Percentiles rank a stretch among this genome's conserved stretches.
Evolutionary conservation across 2,329 filamentous ascomycete species (phyloP).

Genomic region (Orbilia brochopaga): DNA sequence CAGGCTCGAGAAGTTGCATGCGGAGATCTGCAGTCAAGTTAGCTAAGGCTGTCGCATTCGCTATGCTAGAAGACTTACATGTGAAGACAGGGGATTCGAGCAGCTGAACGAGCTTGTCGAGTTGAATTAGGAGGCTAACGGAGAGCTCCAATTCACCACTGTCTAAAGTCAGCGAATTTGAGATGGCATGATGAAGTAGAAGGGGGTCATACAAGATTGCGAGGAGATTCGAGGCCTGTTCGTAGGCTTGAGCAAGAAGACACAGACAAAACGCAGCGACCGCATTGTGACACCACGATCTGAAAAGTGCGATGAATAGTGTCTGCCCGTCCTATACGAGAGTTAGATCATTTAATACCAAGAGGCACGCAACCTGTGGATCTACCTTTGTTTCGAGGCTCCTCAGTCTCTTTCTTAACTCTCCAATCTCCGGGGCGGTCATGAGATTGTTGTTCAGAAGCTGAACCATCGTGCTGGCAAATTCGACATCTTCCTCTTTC

Average conservation of each 20-base stretch:
- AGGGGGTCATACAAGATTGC: conserved; percentile 80
- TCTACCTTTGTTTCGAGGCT: conserved; percentile 87
- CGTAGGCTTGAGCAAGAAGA: conserved; percentile 92
- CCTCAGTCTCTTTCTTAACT: conserved; percentile 84
- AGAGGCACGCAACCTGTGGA: conserved; percentile 19
- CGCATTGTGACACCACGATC: conserved; percentile 97
- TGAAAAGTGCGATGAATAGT: conserved; percentile 91
- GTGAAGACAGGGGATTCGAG: conserved; percentile 98
- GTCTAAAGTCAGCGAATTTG: conserved; percentile 27
- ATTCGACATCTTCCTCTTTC: conserved; percentile 97
- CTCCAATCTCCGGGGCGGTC: conserved; percentile 89
- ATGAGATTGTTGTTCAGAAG: conserved; percentile 99
- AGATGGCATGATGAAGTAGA: conserved; percentile 40
- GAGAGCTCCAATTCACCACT: conserved; percentile 98
- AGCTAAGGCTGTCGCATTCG: not conserved
- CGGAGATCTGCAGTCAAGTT: conserved; percentile 73
- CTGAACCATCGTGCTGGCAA: conserved; percentile 99
- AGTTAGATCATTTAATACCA: conserved; percentile 51
- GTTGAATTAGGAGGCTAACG: conserved; percentile 97
- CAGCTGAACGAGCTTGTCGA: conserved; percentile 95
- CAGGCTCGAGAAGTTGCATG: conserved; percentile 91
- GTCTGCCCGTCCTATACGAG: conserved; percentile 80
- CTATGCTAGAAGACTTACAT: conserved; percentile 66
- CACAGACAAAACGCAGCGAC: conserved; percentile 97
- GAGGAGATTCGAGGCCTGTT: conserved; percentile 93